phyloP scores from a whole-genome alignment of 75 land plant genomes.

The Pinus taeda region DNA sequence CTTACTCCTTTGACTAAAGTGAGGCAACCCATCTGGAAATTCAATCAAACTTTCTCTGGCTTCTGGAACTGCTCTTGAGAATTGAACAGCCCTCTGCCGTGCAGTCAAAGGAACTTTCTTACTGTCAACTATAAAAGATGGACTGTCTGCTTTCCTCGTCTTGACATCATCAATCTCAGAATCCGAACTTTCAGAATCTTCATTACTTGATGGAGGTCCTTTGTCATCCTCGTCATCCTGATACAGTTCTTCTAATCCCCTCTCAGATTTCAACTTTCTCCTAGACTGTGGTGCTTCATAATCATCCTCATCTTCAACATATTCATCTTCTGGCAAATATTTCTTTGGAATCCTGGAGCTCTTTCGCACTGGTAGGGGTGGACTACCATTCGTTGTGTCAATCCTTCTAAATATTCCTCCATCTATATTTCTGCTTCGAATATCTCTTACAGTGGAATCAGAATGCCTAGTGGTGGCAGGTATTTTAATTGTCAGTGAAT shows the following conservation, averaged over 20 bases:
- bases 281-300: slow-evolving; percentile 14
- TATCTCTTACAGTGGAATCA: slow-evolving; percentile 7
- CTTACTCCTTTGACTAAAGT: slow-evolving; percentile 59
- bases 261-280: slow-evolving; percentile 24
- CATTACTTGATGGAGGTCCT: slow-evolving; percentile 24
- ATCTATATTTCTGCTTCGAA: neutral
- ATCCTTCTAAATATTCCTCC: neutral
- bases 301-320: slow-evolving; percentile 26
- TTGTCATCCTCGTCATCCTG: slow-evolving; percentile 52
- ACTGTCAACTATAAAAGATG: neutral
- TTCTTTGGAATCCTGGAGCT: slow-evolving; percentile 51
- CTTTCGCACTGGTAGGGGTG: slow-evolving; percentile 23
- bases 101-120: slow-evolving; percentile 62
- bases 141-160: slow-evolving; percentile 18
- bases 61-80: slow-evolving; percentile 37
- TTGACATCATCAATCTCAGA: slow-evolving; percentile 14
- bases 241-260: slow-evolving; percentile 34
- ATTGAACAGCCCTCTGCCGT: slow-evolving; percentile 72
- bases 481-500: slow-evolving; percentile 10
- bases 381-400: neutral
- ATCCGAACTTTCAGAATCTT: slow-evolving; percentile 10
- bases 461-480: slow-evolving; percentile 6
- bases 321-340: slow-evolving; percentile 35
- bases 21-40: slow-evolving; percentile 80
- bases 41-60: slow-evolving; percentile 43